Evolutionary conservation across 164 flowering plant genomes (phyloP).

Genomic region (Dillenia turbinata): DNA sequence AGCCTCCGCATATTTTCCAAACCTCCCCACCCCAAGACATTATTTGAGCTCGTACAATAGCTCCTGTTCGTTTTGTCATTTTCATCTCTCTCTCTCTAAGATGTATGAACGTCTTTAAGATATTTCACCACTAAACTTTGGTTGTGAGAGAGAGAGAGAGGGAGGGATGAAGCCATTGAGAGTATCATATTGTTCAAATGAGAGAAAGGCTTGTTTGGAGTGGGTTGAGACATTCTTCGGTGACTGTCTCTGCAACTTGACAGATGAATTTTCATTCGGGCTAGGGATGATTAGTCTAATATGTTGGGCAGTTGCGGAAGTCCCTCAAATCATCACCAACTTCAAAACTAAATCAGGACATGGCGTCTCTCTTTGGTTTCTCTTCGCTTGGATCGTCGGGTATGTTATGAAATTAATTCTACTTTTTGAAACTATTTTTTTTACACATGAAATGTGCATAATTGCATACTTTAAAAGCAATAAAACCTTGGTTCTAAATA

Average conservation of each 20-base stretch:
- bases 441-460: too few relatives aligned
- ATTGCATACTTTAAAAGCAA: too few relatives aligned
- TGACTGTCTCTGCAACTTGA: conserved; percentile 11
- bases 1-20: too few relatives aligned
- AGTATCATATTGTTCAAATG: neutral
- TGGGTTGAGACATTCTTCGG: conserved; percentile 12
- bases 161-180: neutral
- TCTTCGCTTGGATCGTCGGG: conserved; percentile 20
- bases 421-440: too few relatives aligned
- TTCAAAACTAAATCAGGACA: conserved; percentile 8
- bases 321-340: conserved; percentile 21
- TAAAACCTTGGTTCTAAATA: too few relatives aligned
- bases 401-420: neutral
- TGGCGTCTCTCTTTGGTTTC: conserved; percentile 13
- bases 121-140: too few relatives aligned
- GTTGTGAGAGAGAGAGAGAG: too few relatives aligned
- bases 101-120: too few relatives aligned
- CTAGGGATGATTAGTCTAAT: conserved; percentile 11
- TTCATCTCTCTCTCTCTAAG: too few relatives aligned
- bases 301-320: conserved; percentile 16
- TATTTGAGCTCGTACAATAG: too few relatives aligned
- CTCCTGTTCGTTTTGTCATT: too few relatives aligned
- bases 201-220: conserved; percentile 5
- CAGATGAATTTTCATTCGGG: conserved; percentile 11
- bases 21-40: too few relatives aligned